Conservation (phyloP, 1,284 basidiomycete genomes). For the Ustilago xerochloae region DNA sequence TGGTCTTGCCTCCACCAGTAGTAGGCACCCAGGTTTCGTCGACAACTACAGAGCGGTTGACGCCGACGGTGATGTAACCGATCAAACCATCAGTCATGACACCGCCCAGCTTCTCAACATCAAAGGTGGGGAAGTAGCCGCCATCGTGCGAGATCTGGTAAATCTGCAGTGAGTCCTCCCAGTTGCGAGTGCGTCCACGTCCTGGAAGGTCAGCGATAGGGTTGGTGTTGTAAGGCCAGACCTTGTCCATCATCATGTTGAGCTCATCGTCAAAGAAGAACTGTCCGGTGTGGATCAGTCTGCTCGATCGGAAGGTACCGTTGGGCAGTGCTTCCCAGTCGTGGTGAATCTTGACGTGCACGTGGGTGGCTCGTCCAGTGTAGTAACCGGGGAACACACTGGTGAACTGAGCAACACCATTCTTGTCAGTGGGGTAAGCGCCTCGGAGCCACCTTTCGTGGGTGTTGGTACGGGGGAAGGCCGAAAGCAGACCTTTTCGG, state of each 20-base stretch:
- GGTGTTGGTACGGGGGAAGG: conserved; percentile 69
- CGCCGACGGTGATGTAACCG: conserved; percentile 70
- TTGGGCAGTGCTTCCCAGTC: conserved; percentile 69
- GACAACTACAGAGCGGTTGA: conserved; percentile 61
- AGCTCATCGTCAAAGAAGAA: conserved; percentile 77
- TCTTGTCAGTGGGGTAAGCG: conserved; percentile 76
- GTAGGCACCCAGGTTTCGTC: conserved; percentile 54
- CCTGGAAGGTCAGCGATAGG: conserved; percentile 65
- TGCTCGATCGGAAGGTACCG: conserved; percentile 70
- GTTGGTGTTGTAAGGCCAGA: conserved; percentile 69
- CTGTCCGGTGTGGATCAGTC: conserved; percentile 73
- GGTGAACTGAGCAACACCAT: conserved; percentile 76
- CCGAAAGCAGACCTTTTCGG: conserved; percentile 68
- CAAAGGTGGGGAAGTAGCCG: conserved; percentile 69
- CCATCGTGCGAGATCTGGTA: conserved; percentile 68
- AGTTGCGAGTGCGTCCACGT: conserved; percentile 70
- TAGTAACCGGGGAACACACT: conserved; percentile 78
- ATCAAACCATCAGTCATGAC: conserved; percentile 70
- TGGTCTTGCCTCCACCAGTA: conserved; percentile 44
- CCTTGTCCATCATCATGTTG: conserved; percentile 70
- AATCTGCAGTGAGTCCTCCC: conserved; percentile 70
- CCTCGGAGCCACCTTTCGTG: conserved; percentile 74
- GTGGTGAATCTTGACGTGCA: conserved; percentile 68
- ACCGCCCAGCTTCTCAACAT: conserved; percentile 69
- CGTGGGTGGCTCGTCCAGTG: conserved; percentile 71